These are phyloP conservation scores for Nicotiana obtusifolia DNA, from an alignment of 257 asterid genomes.

Conservation along the genomic window DNA sequence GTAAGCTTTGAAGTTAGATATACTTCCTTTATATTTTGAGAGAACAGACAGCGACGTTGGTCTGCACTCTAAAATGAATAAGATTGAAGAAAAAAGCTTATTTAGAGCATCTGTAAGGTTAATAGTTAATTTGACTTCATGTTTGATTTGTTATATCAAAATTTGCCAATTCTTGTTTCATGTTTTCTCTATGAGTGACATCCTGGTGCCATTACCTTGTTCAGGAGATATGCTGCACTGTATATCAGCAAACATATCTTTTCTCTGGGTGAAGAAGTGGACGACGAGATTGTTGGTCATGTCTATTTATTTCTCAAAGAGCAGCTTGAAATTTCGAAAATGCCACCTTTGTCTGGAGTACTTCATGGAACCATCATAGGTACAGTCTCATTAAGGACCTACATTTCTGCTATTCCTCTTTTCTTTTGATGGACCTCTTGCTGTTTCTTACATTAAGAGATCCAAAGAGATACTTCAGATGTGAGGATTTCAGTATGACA, in stretches of 20 bases:
- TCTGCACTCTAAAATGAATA: not conserved
- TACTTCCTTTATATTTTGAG: not conserved
- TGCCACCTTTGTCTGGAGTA: conserved; percentile 65
- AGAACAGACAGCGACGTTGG: not conserved
- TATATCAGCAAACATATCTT: conserved; percentile 41
- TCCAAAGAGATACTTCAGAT: not conserved
- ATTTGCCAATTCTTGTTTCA: not conserved
- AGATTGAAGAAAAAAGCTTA: not conserved
- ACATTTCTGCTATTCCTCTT: not conserved
- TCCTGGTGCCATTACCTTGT: conserved; percentile 15
- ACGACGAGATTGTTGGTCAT: conserved; percentile 79
- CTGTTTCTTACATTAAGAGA: not conserved
- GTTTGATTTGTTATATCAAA: not conserved
- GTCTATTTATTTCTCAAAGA: conserved; percentile 67
- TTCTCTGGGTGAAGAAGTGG: conserved; percentile 42
- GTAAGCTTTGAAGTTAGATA: not conserved
- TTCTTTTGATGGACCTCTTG: not conserved
- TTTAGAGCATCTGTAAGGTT: not conserved
- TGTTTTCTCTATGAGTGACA: not conserved
- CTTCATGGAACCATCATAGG: conserved; percentile 86
- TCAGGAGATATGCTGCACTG: conserved; percentile 74
- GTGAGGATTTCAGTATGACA: not conserved
- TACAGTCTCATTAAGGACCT: conserved; percentile 13
- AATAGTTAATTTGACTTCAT: not conserved
- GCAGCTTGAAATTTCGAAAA: conserved; percentile 59